Evolutionary conservation across 345 rosid genomes (phyloP), one percentile per base, ranked within the genome.

Genomic region (Salix suchowensis): DNA sequence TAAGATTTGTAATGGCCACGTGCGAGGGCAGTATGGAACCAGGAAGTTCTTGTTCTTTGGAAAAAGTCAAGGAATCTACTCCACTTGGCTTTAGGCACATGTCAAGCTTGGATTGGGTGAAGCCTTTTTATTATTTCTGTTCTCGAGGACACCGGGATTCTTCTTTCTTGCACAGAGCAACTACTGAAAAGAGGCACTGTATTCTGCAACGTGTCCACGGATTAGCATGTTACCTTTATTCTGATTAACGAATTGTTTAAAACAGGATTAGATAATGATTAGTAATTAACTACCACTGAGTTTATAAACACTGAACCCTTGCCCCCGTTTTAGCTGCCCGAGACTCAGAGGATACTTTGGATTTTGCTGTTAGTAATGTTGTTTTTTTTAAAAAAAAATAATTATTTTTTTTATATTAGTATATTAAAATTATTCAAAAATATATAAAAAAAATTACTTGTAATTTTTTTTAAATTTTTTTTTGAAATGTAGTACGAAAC

Each of bases 331-430:
- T 67, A 36, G 86, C 78, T 71, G 85, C 83, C 82, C 81, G 6
- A 52, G 66, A 74, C 78, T 32, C 36, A 79, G 48, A 79, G 86
- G 86, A 84, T 87, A 88, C 87, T 81, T 84, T 84, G 83, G 72
- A 70, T 24, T 3, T 65, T 46, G 37, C 58, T 70, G 21, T 23
- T 16, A 34, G 36, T 0, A 34, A 24, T 28, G 30, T 28, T 28
- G 2, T 30, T 30, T 30, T 30, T 3, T 30, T 30, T 30, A 32
- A 4, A 32, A 34, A 34, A 34, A 34, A 4, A 34, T 0, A 3
- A 32, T 32, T 30, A 2, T 32, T 24, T 24, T 32, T 32, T 32
- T 32, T 0, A 32, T 32, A 32, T 32, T 4, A 32, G 0, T 32
- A 32, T 34, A 4, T 34, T 34, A 34, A 34, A 34, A 32, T 32